These are phyloP conservation scores for Plantago coronopus DNA, from an alignment of 305 asterid genomes.

Conservation along the genomic window DNA sequence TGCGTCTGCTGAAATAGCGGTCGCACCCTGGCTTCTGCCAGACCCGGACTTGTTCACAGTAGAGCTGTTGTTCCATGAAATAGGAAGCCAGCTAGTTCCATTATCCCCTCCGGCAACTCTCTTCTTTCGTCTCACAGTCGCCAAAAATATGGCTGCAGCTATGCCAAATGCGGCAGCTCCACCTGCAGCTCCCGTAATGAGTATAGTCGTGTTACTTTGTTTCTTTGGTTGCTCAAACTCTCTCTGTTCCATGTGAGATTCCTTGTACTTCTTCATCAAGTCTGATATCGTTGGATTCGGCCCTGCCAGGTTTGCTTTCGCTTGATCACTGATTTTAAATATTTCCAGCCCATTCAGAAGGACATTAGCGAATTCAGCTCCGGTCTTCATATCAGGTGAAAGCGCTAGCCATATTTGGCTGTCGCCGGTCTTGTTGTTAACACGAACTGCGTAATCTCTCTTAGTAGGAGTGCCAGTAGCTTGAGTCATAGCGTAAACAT, in stretches of 20 bases:
- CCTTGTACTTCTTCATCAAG: conserved; percentile 55
- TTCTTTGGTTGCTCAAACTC: conserved; percentile 17
- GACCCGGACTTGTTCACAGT: conserved; percentile 40
- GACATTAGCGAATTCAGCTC: conserved; percentile 42
- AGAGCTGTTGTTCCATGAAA: conserved; percentile 54
- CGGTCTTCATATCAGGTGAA: conserved; percentile 33
- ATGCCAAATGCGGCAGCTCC: conserved; percentile 73
- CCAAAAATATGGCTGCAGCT: conserved; percentile 50
- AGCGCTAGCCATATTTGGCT: conserved; percentile 54
- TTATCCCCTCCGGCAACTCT: conserved; percentile 31
- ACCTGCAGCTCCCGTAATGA: conserved; percentile 70
- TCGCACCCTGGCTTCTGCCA: conserved; percentile 36
- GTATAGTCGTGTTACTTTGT: conserved; percentile 21
- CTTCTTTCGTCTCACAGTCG: conserved; percentile 40
- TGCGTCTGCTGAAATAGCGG: conserved; percentile 65
- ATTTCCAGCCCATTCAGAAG: conserved; percentile 83
- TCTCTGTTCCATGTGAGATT: conserved; percentile 27
- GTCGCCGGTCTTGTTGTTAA: conserved; percentile 31
- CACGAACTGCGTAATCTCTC: conserved; percentile 50
- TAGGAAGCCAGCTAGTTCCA: conserved; percentile 62
- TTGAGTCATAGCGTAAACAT: conserved; percentile 33
- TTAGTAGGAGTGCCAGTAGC: conserved; percentile 39
- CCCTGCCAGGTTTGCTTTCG: conserved; percentile 56
- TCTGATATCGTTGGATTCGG: conserved; percentile 77
- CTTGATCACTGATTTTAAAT: conserved; percentile 56